Evolutionary conservation across 192 early-diverging fungal genomes (phyloP).

Genomic region (Backusella australiensis): DNA sequence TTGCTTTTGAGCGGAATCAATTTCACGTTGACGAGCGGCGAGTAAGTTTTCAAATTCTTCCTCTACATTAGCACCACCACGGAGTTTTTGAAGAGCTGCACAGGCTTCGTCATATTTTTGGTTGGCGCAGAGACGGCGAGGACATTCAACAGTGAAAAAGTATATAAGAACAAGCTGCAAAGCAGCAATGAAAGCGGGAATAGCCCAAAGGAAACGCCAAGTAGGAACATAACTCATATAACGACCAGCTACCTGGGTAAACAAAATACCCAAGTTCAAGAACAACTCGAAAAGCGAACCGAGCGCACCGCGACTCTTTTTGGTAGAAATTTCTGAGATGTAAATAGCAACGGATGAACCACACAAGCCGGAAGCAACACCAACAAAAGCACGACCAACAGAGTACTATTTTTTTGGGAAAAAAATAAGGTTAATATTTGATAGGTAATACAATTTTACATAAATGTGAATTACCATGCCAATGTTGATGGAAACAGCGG

Average conservation of each 20-base stretch:
- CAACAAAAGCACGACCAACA: constrained; percentile 73
- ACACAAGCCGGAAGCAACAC: constrained; percentile 72
- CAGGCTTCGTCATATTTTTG: constrained; percentile 61
- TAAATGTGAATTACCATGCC: constrained; percentile 47
- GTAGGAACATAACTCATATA: constrained; percentile 56
- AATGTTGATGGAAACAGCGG: constrained; percentile 61
- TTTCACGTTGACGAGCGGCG: constrained; percentile 37
- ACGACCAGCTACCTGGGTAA: constrained; percentile 65
- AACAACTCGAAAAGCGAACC: constrained; percentile 77
- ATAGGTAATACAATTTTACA: not conserved
- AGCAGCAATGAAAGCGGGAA: constrained; percentile 61
- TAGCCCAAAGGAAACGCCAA: constrained; percentile 73
- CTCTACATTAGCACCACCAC: constrained; percentile 57
- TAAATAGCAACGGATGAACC: constrained; percentile 61
- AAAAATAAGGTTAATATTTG: not conserved
- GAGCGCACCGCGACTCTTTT: constrained; percentile 64
- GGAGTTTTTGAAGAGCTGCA: constrained; percentile 53
- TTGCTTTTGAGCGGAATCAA: not conserved
- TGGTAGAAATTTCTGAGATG: constrained; percentile 81
- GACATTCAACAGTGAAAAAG: constrained; percentile 72
- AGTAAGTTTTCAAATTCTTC: constrained; percentile 63
- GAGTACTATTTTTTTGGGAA: constrained; percentile 24
- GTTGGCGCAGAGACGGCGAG: constrained; percentile 65
- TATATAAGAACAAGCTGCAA: constrained; percentile 61
- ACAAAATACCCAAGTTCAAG: constrained; percentile 77